Evolutionary conservation across 1,284 basidiomycete species (phyloP), one percentile per base, ranked within the genome.

Genomic region (Cystobasidiaceae sp.): DNA sequence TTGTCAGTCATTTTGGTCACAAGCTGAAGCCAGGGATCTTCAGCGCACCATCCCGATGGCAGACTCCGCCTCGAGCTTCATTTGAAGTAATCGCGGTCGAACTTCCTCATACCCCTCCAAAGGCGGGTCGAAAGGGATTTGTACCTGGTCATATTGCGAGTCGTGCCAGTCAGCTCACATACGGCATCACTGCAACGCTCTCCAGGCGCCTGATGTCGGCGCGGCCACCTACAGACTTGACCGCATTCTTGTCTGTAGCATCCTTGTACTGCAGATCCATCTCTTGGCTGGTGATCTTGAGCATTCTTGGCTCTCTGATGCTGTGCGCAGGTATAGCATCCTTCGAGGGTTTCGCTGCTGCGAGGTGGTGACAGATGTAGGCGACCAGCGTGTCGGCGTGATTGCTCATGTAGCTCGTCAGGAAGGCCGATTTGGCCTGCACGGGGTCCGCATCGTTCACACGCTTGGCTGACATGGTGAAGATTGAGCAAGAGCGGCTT

Each of bases 331-430:
- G 81, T 5, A 75, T 75, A 21, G 50, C 32, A 21, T 59, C 19
- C n/a, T n/a, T n/a, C n/a, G n/a, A n/a, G n/a, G n/a, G n/a, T n/a
- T n/a, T n/a, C n/a, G n/a, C n/a, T n/a, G n/a, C n/a, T n/a, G n/a
- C 33, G 13, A 62, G 52, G 23, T 65, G 43, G 34, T 68, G 63
- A 21, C 56, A 50, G 59, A 71, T 66, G 60, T 69, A 71, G 23
- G 68, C 66, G 27, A 72, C 71, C 67, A 89, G 79, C 0, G 87
- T 89, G 73, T 89, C 87, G 0, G 86, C 86, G 73, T 89, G 87
- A 67, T 79, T 84, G 34, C 82, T 85, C 88, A 90, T 90, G 79
- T 90, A 90, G 83, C 84, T 86, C 76, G 83, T 83, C 41, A 90
- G 80, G 73, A 89, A 90, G 1, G 79, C 79, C 28, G 87, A 88